Percentiles rank a stretch among this genome's conserved stretches.
phyloP scores from a whole-genome alignment of 345 rosid species.

The Brassica carinata region DNA sequence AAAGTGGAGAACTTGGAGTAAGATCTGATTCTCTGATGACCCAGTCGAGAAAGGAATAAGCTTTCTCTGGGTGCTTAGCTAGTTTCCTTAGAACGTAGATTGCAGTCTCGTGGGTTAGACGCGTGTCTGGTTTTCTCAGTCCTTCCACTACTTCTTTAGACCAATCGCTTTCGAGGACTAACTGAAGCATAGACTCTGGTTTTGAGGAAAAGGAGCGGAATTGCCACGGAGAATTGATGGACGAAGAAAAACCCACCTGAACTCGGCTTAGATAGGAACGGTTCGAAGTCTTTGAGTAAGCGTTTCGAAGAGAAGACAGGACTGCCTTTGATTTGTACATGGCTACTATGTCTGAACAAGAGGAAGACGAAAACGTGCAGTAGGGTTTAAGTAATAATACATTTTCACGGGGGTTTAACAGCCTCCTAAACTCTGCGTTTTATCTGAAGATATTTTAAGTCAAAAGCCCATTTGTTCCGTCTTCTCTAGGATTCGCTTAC shows the following conservation, averaged over 20 bases:
- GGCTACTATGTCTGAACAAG: slow-evolving; percentile 21
- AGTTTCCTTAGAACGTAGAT: slow-evolving; percentile 65
- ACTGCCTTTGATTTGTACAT: slow-evolving; percentile 68
- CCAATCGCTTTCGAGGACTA: slow-evolving; percentile 52
- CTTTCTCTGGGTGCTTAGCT: slow-evolving; percentile 56
- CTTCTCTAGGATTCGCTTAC: too few relatives aligned
- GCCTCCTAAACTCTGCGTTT: slow-evolving; percentile 6
- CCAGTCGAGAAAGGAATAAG: slow-evolving; percentile 69
- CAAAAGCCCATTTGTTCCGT: too few relatives aligned
- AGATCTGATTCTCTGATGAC: slow-evolving; percentile 56
- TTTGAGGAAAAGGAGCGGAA: slow-evolving; percentile 45
- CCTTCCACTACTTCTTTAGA: slow-evolving; percentile 52
- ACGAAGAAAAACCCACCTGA: slow-evolving; percentile 51
- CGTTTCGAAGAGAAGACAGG: slow-evolving; percentile 45
- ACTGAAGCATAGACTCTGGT: slow-evolving; percentile 52
- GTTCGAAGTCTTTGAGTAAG: slow-evolving; percentile 41
- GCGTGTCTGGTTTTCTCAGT: slow-evolving; percentile 38
- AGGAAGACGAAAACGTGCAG: background rate
- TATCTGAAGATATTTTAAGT: background rate
- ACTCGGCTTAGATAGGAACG: slow-evolving; percentile 39
- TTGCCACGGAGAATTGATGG: slow-evolving; percentile 23
- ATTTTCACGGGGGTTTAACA: slow-evolving; percentile 19
- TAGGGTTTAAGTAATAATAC: slow-evolving; percentile 25
- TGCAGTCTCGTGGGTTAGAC: slow-evolving; percentile 62
- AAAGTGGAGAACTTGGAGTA: slow-evolving; percentile 61